These are phyloP conservation scores for Urochloa ruziziensis DNA, from an alignment of 176 grass and related monocot genomes.

Conservation along the genomic window DNA sequence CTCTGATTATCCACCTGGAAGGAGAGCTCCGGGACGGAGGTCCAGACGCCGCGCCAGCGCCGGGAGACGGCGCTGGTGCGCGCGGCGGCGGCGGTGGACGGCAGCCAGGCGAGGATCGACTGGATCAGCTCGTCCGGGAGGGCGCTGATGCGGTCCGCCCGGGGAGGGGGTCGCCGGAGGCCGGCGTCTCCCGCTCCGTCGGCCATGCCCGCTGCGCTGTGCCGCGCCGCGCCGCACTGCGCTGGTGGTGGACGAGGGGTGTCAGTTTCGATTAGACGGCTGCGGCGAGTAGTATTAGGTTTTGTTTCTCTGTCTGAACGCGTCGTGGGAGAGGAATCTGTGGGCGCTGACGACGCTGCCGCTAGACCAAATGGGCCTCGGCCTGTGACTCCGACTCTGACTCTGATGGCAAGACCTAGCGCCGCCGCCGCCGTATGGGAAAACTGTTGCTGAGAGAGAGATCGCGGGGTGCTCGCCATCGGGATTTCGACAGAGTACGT, in stretches of 20 bases:
- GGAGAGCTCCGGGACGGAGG: not conserved
- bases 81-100: not conserved
- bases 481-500: too few species aligned
- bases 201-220: not conserved
- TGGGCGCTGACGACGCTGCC: too few species aligned
- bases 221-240: too few species aligned
- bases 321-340: not conserved
- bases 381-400: not conserved
- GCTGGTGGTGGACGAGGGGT: not conserved
- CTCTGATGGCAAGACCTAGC: too few species aligned
- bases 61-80: conserved; percentile 21
- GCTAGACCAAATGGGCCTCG: not conserved
- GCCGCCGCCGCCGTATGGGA: too few species aligned
- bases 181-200: not conserved
- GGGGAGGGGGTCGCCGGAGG: not conserved
- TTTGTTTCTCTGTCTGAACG: not conserved
- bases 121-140: conserved; percentile 7
- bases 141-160: not conserved
- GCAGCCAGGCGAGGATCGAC: not conserved
- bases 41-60: conserved; percentile 17
- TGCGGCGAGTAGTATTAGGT: not conserved
- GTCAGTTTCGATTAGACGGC: not conserved
- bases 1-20: not conserved
- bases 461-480: too few species aligned
- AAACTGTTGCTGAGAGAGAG: too few species aligned